Evolutionary conservation across 345 rosid species (phyloP).

Genomic region (Carallia pectinifolia): DNA sequence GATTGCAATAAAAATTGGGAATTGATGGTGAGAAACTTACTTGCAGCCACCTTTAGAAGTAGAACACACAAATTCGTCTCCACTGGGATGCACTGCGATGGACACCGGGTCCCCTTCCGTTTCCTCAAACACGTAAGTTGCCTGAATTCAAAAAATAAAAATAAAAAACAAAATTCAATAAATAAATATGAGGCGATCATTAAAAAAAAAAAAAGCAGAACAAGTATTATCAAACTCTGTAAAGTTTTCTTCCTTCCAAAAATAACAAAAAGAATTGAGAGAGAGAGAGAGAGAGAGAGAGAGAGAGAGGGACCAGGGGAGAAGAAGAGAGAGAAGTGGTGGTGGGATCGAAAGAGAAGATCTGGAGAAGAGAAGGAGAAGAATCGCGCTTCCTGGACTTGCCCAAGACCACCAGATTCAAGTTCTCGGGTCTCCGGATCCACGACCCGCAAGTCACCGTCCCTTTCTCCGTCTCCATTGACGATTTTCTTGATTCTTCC

Average conservation of each 20-base stretch:
- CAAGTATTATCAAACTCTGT: background rate
- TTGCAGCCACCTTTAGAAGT: constrained; percentile 81
- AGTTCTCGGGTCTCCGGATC: constrained; percentile 85
- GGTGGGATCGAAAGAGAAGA: constrained; percentile 77
- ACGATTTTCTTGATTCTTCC: too few species aligned
- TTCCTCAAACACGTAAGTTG: constrained; percentile 57
- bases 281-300: background rate
- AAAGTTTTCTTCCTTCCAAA: background rate
- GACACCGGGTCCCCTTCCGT: constrained; percentile 67
- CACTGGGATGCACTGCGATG: constrained; percentile 77
- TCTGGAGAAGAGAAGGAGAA: constrained; percentile 56
- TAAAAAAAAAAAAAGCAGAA: background rate
- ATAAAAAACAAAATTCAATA: background rate
- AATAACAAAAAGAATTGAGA: background rate
- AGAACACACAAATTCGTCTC: constrained; percentile 78
- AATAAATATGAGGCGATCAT: background rate
- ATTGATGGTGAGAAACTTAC: constrained; percentile 38
- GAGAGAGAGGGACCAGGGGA: constrained; percentile 51
- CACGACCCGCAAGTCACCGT: constrained; percentile 79
- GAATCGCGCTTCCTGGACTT: constrained; percentile 46
- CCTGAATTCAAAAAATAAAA: constrained; percentile 34
- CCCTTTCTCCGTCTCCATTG: constrained; percentile 47
- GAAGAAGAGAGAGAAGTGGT: constrained; percentile 63
- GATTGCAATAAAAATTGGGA: background rate
- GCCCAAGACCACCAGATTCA: constrained; percentile 59